Base-by-base conservation (phyloP, 2,329 filamentous ascomycete species). In the Phialophora tarda region DNA sequence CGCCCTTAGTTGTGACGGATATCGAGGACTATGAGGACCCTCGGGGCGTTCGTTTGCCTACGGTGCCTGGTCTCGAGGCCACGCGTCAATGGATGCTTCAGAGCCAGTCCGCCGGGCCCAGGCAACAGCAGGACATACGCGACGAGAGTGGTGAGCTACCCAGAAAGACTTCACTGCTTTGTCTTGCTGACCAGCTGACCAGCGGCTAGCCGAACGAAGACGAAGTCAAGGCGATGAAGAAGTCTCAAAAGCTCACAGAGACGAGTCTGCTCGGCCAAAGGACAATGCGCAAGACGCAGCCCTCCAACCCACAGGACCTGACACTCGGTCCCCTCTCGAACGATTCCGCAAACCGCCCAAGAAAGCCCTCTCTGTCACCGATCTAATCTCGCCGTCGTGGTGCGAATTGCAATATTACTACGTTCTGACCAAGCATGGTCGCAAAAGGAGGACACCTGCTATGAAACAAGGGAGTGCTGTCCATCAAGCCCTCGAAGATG, bases 321-420 rank as follows among this genome's bases (percentile, higher is more conserved):
- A 88, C 74, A 76, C 76, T 8, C 80, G 84, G 66, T 83, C 88
- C 8, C 93, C 93, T 0, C 80, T 97, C 1, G 85, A 92, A 69
- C 87, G 90, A 38, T 97, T 96, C 73, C 89, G 93, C 44, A 88
- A 87, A 0, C 88, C 85, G 63, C 92, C 92, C 0, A 89, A 85
- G 74, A 94, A 92, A 75, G 88, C 91, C 0, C 84, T 98, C 7
- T 92, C 91, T 0, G 95, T 98, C 0, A 93, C 91, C 2, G 95
- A 99, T 77, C 80, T 98, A 26, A 88, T 93, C 0, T 90, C 92
- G 0, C 93, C 93, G 1, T 89, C 93, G 7, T 99, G 95, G 95
- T 99, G 95, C 77, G 94, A 99, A 78, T 78, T 98, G 66, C 93
- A 98, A 77, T 96, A 97, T 74, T 93, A 88, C 83, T 97, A 96